A percentile compares a stretch with the other conserved stretches of the same genome.
These are phyloP conservation scores for Cryptococcus maquisensis DNA, from an alignment of 1,284 basidiomycete species.

Conservation along the genomic window DNA sequence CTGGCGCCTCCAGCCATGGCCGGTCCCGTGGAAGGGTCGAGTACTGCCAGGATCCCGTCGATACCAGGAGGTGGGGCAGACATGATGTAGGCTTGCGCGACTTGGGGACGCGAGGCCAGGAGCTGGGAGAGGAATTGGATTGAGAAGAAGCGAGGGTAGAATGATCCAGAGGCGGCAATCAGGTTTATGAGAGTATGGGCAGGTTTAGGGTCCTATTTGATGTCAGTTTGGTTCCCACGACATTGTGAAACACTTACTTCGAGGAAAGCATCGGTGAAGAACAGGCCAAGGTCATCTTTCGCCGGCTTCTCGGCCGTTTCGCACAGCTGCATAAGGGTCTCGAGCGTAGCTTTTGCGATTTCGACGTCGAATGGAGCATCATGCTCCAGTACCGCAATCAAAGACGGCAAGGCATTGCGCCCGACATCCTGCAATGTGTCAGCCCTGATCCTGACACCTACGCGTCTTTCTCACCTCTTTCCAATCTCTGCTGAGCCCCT, in stretches of 20 bases:
- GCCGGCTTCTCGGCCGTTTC: constrained; percentile 47
- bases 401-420: constrained; percentile 64
- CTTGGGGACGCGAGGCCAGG: constrained; percentile 70
- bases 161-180: constrained; percentile 57
- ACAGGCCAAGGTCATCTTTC: constrained; percentile 50
- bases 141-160: constrained; percentile 82
- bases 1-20: constrained; percentile 40
- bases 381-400: constrained; percentile 73
- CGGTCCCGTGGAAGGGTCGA: constrained; percentile 23
- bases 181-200: constrained; percentile 73
- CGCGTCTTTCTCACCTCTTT: constrained; percentile 54
- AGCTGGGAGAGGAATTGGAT: constrained; percentile 79
- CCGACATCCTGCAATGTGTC: constrained; percentile 63
- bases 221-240: background rate
- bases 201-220: constrained; percentile 54
- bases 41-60: constrained; percentile 44
- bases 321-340: constrained; percentile 63
- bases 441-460: background rate
- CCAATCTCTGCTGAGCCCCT: constrained; percentile 86
- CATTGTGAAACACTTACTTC: constrained; percentile 20
- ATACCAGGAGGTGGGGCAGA: constrained; percentile 42
- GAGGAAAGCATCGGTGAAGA: constrained; percentile 49
- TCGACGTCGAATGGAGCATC: constrained; percentile 85
- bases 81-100: constrained; percentile 83
- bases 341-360: constrained; percentile 82